These are phyloP conservation scores for Vitis labrusca DNA, from an alignment of 164 flowering plant genomes.

Conservation along the genomic window DNA sequence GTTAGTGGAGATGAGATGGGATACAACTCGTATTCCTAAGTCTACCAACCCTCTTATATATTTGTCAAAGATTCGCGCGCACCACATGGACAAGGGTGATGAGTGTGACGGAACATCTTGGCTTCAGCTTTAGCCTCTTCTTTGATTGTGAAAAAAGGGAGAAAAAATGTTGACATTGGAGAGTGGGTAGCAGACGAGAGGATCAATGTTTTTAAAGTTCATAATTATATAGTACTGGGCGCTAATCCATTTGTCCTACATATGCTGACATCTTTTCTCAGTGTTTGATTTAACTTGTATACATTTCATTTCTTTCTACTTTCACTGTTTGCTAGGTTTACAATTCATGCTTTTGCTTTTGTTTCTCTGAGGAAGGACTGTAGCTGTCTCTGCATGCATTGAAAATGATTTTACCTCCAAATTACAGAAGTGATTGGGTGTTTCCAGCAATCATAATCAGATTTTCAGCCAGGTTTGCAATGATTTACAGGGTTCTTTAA, in stretches of 20 bases:
- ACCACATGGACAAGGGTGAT: slow-evolving; percentile 21
- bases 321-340: slow-evolving; percentile 8
- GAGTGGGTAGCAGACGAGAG: too few species aligned
- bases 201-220: too few species aligned
- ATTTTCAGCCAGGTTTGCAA: too few species aligned
- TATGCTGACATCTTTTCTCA: too few species aligned
- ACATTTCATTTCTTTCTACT: neutral
- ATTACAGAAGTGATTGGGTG: too few species aligned
- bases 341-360: slow-evolving; percentile 3
- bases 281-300: neutral
- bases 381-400: too few species aligned
- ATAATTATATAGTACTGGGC: too few species aligned
- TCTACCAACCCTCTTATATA: neutral
- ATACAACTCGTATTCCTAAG: slow-evolving; percentile 11
- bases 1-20: slow-evolving; percentile 9
- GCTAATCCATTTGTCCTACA: slow-evolving; percentile 13
- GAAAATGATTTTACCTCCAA: too few species aligned
- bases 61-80: slow-evolving; percentile 25
- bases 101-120: slow-evolving; percentile 27
- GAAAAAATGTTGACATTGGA: neutral
- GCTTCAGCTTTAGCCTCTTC: slow-evolving; percentile 14
- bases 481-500: too few species aligned
- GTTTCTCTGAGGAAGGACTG: too few species aligned
- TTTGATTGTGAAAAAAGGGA: slow-evolving; percentile 3
- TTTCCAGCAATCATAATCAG: too few species aligned